These are phyloP conservation scores for Pisolithus tinctorius DNA, from an alignment of 768 basidiomycete species.

Conservation along the genomic window DNA sequence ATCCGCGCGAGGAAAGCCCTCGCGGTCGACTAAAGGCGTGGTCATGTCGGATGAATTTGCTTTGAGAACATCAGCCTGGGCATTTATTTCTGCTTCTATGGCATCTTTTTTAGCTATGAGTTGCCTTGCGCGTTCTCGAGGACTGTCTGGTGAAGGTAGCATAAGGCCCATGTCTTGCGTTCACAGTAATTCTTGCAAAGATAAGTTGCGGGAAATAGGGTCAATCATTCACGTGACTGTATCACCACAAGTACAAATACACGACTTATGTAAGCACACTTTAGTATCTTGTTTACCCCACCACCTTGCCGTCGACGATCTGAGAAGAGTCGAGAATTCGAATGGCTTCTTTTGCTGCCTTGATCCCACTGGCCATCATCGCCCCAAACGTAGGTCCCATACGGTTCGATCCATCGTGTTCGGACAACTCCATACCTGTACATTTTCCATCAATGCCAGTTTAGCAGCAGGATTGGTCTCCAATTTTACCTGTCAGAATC, in stretches of 20 bases:
- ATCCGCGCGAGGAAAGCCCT: constrained; percentile 87
- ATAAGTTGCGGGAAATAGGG: neutral
- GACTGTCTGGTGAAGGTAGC: constrained; percentile 37
- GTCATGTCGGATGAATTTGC: constrained; percentile 59
- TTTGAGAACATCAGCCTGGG: constrained; percentile 55
- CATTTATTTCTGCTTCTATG: constrained; percentile 66
- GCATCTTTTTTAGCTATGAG: constrained; percentile 64
- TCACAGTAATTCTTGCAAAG: neutral
- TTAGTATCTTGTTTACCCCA: constrained; percentile 25
- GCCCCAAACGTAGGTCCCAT: constrained; percentile 78
- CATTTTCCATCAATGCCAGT: neutral
- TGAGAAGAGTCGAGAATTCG: constrained; percentile 42
- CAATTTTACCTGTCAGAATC: constrained; percentile 57
- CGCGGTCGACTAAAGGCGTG: constrained; percentile 72
- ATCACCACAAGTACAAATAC: neutral
- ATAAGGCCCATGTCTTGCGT: constrained; percentile 37
- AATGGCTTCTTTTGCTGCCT: constrained; percentile 61
- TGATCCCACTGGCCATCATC: constrained; percentile 73
- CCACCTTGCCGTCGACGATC: constrained; percentile 49
- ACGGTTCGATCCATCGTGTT: constrained; percentile 73
- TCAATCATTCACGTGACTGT: neutral
- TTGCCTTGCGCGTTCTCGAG: constrained; percentile 51
- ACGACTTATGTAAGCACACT: neutral
- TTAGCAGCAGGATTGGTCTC: neutral
- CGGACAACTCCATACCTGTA: constrained; percentile 74